Evolutionary conservation across 164 flowering plant species (phyloP), one percentile per base, ranked within the genome.

Genomic region (Buxus sempervirens): DNA sequence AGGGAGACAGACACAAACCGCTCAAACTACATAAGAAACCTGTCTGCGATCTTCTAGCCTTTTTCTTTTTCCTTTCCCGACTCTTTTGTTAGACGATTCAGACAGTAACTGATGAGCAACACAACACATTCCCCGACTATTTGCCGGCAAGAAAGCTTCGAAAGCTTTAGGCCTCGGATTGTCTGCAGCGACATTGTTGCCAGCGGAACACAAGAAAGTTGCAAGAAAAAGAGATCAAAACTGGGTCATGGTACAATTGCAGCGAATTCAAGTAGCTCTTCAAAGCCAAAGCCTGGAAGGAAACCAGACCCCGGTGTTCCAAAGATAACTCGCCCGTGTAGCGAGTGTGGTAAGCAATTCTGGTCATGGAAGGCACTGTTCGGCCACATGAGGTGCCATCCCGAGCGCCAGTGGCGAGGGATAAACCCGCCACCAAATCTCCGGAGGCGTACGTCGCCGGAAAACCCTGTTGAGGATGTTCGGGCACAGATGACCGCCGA

Each of bases 341-440:
- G 68, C 8, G 97, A 94, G 74, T 94, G 98, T 53, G 97, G 98
- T 20, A 89, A 84, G 78, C 77, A 70, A 73, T 94, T 94, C 69
- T 86, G 88, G 88, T 94, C 98, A 1, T 78, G 84, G 87, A 94
- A 94, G 75, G 98, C 98, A 0, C 80, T 91, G 41, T 91, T 85
- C 60, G 98, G 98, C 2, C 98, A 94, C 79, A 94, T 94, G 98
- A 78, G 98, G 28, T 94, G 98, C 80, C 98, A 94, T 78, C 98
- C 98, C 2, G 98, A 94, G 70, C 85, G 98, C 16, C 84, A 82
- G 64, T 94, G 98, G 98, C 89, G 98, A 0, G 98, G 98, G 20
- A 91, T 94, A 21, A 88, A 86, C 72, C 96, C 93, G 0, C 98
- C 98, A 5, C 80, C 90, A 0, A 78, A 79, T 54, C 23, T 58